Base-by-base conservation (phyloP, 139 green algal genomes). In the Chlamydomonas schloesseri region DNA sequence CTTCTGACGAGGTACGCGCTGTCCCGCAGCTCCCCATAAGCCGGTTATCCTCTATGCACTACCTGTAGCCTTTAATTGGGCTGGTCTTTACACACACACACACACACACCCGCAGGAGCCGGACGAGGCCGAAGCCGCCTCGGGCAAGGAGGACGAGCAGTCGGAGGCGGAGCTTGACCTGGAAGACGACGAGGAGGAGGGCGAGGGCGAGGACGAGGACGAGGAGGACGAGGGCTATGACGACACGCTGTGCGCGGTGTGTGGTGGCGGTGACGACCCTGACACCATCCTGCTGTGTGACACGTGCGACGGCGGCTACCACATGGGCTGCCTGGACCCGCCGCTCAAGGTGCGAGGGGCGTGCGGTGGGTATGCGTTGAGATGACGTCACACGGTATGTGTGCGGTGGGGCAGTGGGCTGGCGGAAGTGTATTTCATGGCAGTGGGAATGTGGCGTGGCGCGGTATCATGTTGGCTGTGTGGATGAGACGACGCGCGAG, bases 271-370 rank as follows among this genome's bases (percentile, higher is more conserved):
- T 60, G 71, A 82, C 23, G 24, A 42, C 71, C 33, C 37, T 0
- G 29, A 75, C 60, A 75, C 46, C 58, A 82, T 88, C 47, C 37
- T 88, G 72, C 72, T 88, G 28, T 88, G 72, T n/a, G 83, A 88
- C 83, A 24, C 29, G 42, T 75, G 60, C 72, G 79, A 85, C 47
- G 67, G 77, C 31, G 77, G 64, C 46, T 84, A 68, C 37, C 77
- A 84, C 65, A 73, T 84, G 77, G 17, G 23, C 29, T 84, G 77
- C 77, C 65, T 84, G 17, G 18, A 75, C 5, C 77, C 77, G 42
- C 77, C 64, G 18, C 77, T 73, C n/a, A 75, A 84, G 77, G 73
- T 81, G 53, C 2, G n/a, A n/a, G n/a, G n/a, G n/a, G n/a, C n/a
- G n/a, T n/a, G n/a, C n/a, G n/a, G n/a, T n/a, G 73, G 13, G 67